Percentiles rank a stretch among this genome's conserved stretches.
Evolutionary conservation across 169 alveolate species (phyloP).

Genomic region (Babesia divergens): DNA sequence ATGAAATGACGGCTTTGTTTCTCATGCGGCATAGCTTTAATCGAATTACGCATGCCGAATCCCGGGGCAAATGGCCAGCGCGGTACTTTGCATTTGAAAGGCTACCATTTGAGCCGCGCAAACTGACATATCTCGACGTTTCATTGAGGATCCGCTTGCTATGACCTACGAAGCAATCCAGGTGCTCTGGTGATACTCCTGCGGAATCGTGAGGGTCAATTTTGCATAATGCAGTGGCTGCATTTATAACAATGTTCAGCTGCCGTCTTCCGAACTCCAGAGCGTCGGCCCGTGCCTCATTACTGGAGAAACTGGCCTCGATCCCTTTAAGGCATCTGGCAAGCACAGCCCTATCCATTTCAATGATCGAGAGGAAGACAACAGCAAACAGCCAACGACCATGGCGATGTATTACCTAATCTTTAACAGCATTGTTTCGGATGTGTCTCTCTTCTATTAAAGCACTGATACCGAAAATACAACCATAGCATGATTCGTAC

Average conservation of each 20-base stretch:
- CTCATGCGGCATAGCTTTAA: background rate
- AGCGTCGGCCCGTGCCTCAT: conserved; percentile 32
- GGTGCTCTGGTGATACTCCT: background rate
- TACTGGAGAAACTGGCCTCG: conserved; percentile 30
- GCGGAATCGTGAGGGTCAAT: conserved; percentile 22
- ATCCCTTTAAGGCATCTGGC: conserved; percentile 28
- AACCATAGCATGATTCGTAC: no score
- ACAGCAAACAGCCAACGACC: no score
- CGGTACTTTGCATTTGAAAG: no score
- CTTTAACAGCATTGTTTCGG: no score
- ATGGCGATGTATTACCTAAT: no score
- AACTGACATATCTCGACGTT: background rate
- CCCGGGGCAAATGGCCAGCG: no score
- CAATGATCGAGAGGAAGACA: background rate
- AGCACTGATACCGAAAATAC: no score
- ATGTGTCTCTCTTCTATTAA: no score
- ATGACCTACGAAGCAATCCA: conserved; percentile 1
- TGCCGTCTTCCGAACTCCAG: conserved; percentile 31
- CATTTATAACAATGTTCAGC: conserved; percentile 24
- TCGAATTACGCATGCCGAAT: no score
- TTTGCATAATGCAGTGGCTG: conserved; percentile 6
- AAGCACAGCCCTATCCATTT: conserved; percentile 6
- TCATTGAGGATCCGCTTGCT: conserved; percentile 7
- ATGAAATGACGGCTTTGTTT: background rate
- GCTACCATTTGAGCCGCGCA: no score